phyloP scores from a whole-genome alignment of 495 filamentous ascomycete genomes.

The Thozetella sp. region DNA sequence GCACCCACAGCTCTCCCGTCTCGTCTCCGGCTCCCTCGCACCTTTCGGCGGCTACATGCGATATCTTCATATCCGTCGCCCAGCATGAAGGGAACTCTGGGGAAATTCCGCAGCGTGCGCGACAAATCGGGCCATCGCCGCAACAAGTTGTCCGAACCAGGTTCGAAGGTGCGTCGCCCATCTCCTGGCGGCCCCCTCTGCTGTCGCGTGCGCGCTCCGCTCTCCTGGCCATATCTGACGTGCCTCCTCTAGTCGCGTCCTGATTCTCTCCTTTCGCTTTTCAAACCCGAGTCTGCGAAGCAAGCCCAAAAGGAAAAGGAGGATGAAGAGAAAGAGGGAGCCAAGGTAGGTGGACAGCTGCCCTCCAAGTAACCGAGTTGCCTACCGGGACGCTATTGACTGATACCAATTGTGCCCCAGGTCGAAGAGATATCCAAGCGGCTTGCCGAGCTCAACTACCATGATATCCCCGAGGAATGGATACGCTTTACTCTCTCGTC shows the following conservation, averaged over 20 bases:
- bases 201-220: constrained; percentile 8
- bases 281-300: constrained; percentile 53
- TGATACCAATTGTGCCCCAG: constrained; percentile 30
- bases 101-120: constrained; percentile 70
- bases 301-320: constrained; percentile 56
- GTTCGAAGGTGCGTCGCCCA: constrained; percentile 46
- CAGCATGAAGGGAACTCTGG: constrained; percentile 33
- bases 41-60: neutral
- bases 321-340: constrained; percentile 45
- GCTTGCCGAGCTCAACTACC: constrained; percentile 53
- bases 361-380: neutral
- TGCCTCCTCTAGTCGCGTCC: constrained; percentile 32
- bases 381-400: constrained; percentile 1
- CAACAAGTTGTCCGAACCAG: constrained; percentile 44
- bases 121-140: constrained; percentile 63
- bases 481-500: constrained; percentile 70
- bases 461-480: constrained; percentile 59
- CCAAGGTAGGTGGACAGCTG: constrained; percentile 44
- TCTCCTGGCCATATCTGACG: constrained; percentile 18
- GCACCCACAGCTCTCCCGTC: neutral
- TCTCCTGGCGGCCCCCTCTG: constrained; percentile 12
- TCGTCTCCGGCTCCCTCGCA: neutral
- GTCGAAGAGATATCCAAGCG: constrained; percentile 55
- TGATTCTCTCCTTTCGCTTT: constrained; percentile 53
- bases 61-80: constrained; percentile 13